A percentile compares a stretch with the other conserved stretches of the same genome.
Conservation (phyloP, 1,139 yeast species). For the Geotrichum klebahnii region DNA sequence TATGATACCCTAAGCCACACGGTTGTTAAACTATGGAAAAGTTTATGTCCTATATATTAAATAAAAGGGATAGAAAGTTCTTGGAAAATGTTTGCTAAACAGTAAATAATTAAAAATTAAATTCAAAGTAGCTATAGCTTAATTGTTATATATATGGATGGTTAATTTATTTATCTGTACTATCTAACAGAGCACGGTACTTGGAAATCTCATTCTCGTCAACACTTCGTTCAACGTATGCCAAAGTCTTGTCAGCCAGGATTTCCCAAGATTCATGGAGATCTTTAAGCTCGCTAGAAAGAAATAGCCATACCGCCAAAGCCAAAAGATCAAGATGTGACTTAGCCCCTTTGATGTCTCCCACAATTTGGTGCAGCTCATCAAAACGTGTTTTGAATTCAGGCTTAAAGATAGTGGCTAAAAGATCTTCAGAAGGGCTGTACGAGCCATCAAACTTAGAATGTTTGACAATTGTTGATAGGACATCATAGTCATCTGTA, state of each 20-base stretch:
- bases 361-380: neutral
- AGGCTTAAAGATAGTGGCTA: neutral
- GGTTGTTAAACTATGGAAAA: no score
- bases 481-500: constrained; percentile 2
- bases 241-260: constrained; percentile 2
- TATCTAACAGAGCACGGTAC: neutral
- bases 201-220: neutral
- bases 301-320: constrained; percentile 5
- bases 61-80: no score
- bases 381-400: neutral
- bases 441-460: constrained; percentile 17
- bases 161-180: no score
- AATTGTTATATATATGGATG: neutral
- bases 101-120: neutral
- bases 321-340: neutral
- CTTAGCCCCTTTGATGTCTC: neutral
- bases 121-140: neutral
- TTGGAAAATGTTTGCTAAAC: no score
- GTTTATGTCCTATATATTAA: no score
- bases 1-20: neutral
- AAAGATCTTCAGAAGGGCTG: neutral
- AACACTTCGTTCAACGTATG: neutral
- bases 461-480: constrained; percentile 3
- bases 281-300: constrained; percentile 1
- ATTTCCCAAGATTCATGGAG: constrained; percentile 9